These are phyloP conservation scores for Colletotrichum gloeosporioides DNA, from an alignment of 2,329 filamentous ascomycete species.

Conservation along the genomic window DNA sequence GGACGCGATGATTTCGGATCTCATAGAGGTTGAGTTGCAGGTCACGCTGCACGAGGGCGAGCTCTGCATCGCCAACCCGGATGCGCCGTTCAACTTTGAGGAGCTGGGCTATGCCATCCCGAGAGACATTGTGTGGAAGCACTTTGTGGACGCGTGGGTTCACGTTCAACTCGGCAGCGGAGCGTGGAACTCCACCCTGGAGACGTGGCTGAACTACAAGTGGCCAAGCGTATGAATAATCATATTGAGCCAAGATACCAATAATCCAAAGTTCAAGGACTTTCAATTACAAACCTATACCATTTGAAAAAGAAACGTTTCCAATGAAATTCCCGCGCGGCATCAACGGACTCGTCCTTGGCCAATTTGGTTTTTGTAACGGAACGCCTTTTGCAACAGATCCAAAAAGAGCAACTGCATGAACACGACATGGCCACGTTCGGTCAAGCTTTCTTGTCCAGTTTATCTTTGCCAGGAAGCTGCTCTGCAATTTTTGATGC, in stretches of 20 bases:
- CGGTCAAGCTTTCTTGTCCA: not conserved
- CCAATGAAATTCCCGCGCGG: not conserved
- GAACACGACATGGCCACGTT: not conserved
- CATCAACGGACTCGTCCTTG: not conserved
- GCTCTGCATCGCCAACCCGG: conserved; percentile 13
- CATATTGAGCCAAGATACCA: not conserved
- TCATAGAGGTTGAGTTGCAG: conserved; percentile 19
- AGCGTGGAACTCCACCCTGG: conserved; percentile 11
- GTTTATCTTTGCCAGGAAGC: not conserved
- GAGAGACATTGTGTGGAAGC: conserved; percentile 15
- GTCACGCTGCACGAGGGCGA: conserved; percentile 1
- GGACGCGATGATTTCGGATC: conserved; percentile 19
- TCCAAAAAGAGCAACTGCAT: not conserved
- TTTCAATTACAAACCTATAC: not conserved
- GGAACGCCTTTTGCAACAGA: not conserved
- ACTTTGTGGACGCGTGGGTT: conserved; percentile 21
- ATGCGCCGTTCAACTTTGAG: conserved; percentile 19
- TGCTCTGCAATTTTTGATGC: not conserved
- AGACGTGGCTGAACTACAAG: conserved; percentile 20
- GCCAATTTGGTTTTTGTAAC: not conserved
- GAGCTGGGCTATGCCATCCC: conserved; percentile 15
- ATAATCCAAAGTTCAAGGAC: rapidly evolving
- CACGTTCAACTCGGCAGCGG: conserved; percentile 17
- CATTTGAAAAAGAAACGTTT: not conserved
- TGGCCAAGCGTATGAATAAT: conserved; percentile 4